Evolutionary conservation across 108 stramenopile genomes (phyloP), one percentile per base, ranked within the genome.

Genomic region (Cyclotella sp.): DNA sequence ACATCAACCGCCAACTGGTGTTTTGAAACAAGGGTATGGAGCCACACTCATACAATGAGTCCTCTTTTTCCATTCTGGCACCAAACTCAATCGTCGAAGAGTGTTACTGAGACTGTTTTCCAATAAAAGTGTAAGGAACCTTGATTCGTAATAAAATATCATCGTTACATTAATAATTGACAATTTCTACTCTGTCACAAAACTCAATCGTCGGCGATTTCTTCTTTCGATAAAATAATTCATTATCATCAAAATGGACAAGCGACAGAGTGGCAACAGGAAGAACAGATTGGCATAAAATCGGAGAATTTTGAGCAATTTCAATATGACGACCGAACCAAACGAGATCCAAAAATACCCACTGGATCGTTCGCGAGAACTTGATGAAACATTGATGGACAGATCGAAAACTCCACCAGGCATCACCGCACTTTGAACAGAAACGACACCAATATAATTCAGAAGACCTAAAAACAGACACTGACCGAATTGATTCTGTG

Each of bases 211-310:
- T 3, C 79, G 66, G 26, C 67, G 44, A 52, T 84, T 84, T 62
- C 83, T 81, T 46, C 44, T 45, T 12, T 47, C 59, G 8, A 76
- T 52, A 19, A 26, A 43, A 40, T 57, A 47, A 57, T 84, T 84
- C 9, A 49, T 39, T 24, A 80, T 57, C 26, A 86, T 34, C 63
- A 91, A 52, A 30, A 84, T 67, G 1, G 64, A 40, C 54, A 94
- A 68, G 26, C 93, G 84, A 45, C 51, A 26, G 9, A 78, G 29
- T 10, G 89, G 86, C 22, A 94, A 73, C 14, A 66, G 24, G 45
- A 89, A 85, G 75, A 95, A 95, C 6, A 95, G 58, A 10, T 63
- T 73, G 0, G 91, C 85, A 73, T 95, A 92, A 73, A 92, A 91
- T 62, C 74, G 71, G 30, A 95, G 73, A 7, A 92, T 52, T 22